These are phyloP conservation scores for Aegilops speltoides DNA, from an alignment of 176 grass and related monocot species.

Conservation along the genomic window DNA sequence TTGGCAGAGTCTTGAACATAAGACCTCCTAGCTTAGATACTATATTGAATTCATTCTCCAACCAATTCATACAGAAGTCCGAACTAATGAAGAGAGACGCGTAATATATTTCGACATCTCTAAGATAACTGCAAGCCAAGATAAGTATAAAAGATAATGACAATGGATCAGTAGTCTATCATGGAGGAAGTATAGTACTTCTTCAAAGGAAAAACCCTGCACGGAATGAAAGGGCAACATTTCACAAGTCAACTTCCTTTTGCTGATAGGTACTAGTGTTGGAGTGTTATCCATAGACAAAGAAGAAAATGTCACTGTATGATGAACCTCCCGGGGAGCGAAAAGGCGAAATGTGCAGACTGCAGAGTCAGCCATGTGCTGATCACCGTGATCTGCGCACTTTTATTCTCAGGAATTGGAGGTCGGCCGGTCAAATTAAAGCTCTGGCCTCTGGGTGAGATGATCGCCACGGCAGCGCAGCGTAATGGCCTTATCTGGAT, in stretches of 20 bases:
- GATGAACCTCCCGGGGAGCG: background rate
- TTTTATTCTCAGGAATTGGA: background rate
- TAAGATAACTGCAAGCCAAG: background rate
- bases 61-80: too few relatives aligned
- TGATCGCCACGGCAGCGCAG: background rate
- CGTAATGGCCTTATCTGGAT: conserved; percentile 25
- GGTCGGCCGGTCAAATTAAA: background rate
- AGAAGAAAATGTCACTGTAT: background rate
- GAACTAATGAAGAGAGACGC: too few relatives aligned
- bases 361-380: background rate
- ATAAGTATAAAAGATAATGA: background rate
- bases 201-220: background rate
- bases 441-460: background rate
- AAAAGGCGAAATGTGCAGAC: background rate
- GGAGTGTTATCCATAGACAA: background rate
- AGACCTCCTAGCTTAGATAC: too few relatives aligned
- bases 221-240: background rate
- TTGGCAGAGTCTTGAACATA: too few relatives aligned
- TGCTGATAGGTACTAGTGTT: too few relatives aligned
- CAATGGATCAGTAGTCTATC: background rate
- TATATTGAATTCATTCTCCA: too few relatives aligned
- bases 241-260: conserved; percentile 13
- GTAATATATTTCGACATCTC: too few relatives aligned
- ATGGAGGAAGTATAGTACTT: background rate
- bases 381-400: background rate